Evolutionary conservation across 2,329 filamentous ascomycete species (phyloP).

Genomic region (Basipetospora sp.): DNA sequence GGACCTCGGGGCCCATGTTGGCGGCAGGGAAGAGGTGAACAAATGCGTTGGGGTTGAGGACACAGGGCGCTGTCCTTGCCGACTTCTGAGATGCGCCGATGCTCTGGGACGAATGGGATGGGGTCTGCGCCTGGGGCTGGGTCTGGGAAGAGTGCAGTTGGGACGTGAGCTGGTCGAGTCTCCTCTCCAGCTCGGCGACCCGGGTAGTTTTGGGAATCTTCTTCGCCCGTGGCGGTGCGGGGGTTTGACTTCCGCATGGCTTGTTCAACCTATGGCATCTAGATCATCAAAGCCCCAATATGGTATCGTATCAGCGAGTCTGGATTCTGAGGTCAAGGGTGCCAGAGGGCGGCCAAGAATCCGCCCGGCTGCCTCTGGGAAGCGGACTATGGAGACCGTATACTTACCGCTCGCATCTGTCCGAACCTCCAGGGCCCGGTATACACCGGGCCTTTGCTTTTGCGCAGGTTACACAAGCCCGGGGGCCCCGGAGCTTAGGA

Average conservation of each 20-base stretch:
- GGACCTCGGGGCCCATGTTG: not conserved
- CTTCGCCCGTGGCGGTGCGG: constrained; percentile 32
- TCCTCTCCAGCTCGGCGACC: constrained; percentile 35
- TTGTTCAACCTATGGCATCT: constrained; percentile 35
- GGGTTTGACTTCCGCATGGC: constrained; percentile 30
- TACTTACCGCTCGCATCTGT: constrained; percentile 34
- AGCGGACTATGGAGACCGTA: constrained; percentile 1
- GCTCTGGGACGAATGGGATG: no score
- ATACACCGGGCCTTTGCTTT: constrained; percentile 38
- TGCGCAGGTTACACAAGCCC: constrained; percentile 35
- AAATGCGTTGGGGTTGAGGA: not conserved
- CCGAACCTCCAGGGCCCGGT: constrained; percentile 22
- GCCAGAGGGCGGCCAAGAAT: not conserved
- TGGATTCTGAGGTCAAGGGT: no score
- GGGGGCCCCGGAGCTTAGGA: constrained; percentile 24
- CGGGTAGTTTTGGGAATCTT: constrained; percentile 32
- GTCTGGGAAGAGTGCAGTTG: constrained; percentile 21
- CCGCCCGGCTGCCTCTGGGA: not conserved
- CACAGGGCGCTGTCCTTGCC: not conserved
- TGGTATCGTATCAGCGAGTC: no score
- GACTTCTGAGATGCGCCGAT: no score
- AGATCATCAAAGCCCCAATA: constrained; percentile 1
- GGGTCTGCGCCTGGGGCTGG: not conserved
- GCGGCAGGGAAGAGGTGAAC: constrained; percentile 7
- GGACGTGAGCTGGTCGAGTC: constrained; percentile 33